These are phyloP conservation scores for Botrytis elliptica DNA, from an alignment of 2,329 filamentous ascomycete species.

Conservation along the genomic window DNA sequence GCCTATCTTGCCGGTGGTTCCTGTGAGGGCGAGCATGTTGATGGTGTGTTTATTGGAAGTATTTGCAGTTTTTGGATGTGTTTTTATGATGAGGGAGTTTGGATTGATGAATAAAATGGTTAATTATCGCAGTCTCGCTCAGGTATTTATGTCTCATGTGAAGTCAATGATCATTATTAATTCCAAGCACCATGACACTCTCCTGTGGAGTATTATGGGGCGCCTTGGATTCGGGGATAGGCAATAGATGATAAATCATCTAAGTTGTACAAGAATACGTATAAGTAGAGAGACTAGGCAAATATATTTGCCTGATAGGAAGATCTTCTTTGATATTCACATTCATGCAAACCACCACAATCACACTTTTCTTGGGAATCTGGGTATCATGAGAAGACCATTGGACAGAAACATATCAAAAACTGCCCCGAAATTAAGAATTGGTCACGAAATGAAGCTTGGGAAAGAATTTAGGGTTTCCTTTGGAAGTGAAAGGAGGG, in stretches of 20 bases:
- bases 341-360: not conserved
- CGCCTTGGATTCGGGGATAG: not conserved
- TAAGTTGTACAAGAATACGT: not conserved
- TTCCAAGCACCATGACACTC: not conserved
- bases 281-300: not conserved
- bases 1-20: constrained; percentile 27
- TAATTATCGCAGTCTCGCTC: not conserved
- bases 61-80: fast-evolving
- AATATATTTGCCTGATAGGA: not conserved
- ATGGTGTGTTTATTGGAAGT: not conserved
- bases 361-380: no score
- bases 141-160: not conserved
- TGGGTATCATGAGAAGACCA: fast-evolving
- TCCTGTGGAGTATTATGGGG: not conserved
- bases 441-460: not conserved
- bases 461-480: not conserved
- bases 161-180: not conserved
- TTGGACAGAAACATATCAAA: not conserved
- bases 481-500: not conserved
- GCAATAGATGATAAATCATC: not conserved
- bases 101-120: not conserved
- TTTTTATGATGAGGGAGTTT: not conserved
- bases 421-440: not conserved
- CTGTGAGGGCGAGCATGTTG: constrained; percentile 24
- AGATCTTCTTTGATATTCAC: not conserved